Percentiles rank a stretch among this genome's conserved stretches.
Evolutionary conservation across 208 protist genomes (phyloP).

Genomic region (Phytomonas sp.): DNA sequence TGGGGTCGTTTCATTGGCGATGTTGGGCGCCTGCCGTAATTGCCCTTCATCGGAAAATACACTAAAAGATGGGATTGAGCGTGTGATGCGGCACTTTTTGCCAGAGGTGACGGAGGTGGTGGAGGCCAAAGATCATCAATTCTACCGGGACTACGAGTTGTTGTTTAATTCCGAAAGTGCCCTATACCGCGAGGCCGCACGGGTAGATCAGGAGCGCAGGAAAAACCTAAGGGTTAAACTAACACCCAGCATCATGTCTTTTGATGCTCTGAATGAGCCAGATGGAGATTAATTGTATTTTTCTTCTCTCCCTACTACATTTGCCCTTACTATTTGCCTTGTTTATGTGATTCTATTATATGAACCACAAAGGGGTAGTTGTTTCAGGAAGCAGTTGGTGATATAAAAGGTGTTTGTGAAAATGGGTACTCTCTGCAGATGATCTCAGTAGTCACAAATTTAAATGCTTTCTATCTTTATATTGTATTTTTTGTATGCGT

Average conservation of each 20-base stretch:
- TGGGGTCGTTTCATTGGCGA: constrained; percentile 83
- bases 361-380: background rate
- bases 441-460: background rate
- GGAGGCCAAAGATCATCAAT: constrained; percentile 43
- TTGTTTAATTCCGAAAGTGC: constrained; percentile 74
- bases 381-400: background rate
- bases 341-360: background rate
- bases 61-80: constrained; percentile 87
- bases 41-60: constrained; percentile 88
- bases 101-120: constrained; percentile 81
- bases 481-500: constrained; percentile 17
- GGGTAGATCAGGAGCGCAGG: constrained; percentile 47
- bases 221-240: constrained; percentile 30
- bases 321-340: background rate
- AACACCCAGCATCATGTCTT: constrained; percentile 58
- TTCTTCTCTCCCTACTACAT: background rate
- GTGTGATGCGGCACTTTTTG: constrained; percentile 89
- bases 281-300: constrained; percentile 47
- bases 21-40: constrained; percentile 86
- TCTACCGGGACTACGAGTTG: constrained; percentile 79
- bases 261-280: constrained; percentile 71
- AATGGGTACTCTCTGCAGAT: background rate
- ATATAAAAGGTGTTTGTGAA: background rate
- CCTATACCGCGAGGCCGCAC: constrained; percentile 60
- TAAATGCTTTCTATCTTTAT: constrained; percentile 8